Base-by-base conservation (phyloP, 345 rosid genomes). In the Acer saccharum region DNA sequence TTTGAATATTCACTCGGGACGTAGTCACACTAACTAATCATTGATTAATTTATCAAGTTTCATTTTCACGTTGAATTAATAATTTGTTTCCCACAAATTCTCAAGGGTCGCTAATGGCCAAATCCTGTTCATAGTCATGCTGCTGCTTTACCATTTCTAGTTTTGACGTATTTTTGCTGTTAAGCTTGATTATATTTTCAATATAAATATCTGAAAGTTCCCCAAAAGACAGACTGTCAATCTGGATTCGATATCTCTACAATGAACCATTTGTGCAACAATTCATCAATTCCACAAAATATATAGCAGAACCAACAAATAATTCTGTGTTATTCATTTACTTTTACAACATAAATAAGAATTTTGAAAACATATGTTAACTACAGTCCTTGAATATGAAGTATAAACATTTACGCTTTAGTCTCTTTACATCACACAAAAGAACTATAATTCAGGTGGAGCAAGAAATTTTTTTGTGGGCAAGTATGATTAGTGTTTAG, bases 1-100 rank as follows among this genome's bases (percentile, higher is more conserved):
- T 18, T 44, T 69, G 60, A 70, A 63, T 39, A 62, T 65, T 41
- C 68, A 75, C 48, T 69, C 23, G 48, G 35, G 43, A 58, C 41
- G 44, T n/a, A n/a, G n/a, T n/a, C n/a, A n/a, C 1, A 2, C 18
- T 20, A 6, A 14, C 13, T 60, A 20, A 8, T 61, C 58, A 1
- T 76, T 68, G 43, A 7, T 50, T 14, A 60, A 41, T 27, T 39
- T 43, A 50, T 16, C 20, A 50, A 50, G 44, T 50, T 50, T 3
- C 2, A 9, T 61, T 61, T 62, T 43, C 13, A 18, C 6, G 7
- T 68, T 43, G n/a, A 7, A 50, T 13, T 50, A 50, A 13, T 50
- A 50, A 50, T 13, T 11, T 50, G 55, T 50, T 14, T 50, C 55
- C 55, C 55, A 50, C 18, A 4, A 50, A 10, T 50, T 50, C 55